Evolutionary conservation across 1,284 basidiomycete genomes (phyloP).

Genomic region (Phenoliferia sp.): DNA sequence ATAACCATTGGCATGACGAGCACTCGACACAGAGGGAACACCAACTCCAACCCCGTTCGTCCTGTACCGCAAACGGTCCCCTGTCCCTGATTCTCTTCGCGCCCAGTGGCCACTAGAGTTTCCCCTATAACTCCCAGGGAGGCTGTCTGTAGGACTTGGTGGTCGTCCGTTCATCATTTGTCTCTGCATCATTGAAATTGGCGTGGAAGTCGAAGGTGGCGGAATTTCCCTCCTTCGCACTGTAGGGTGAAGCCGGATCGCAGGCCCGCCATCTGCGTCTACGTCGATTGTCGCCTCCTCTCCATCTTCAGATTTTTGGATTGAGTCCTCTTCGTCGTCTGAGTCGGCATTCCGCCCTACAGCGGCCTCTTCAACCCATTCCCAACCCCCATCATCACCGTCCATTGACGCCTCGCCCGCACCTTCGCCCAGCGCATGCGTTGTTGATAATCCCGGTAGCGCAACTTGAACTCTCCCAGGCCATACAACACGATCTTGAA

Average conservation of each 20-base stretch:
- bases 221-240: background rate
- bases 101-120: background rate
- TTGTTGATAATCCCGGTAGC: constrained; percentile 14
- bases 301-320: background rate
- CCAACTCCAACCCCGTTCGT: background rate
- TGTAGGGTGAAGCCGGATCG: constrained; percentile 20
- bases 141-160: constrained; percentile 23
- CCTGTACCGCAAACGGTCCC: constrained; percentile 1
- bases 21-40: background rate
- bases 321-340: background rate
- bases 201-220: background rate
- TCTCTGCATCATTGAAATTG: background rate
- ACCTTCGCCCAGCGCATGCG: background rate
- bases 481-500: constrained; percentile 39
- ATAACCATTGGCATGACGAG: background rate
- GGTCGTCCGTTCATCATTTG: constrained; percentile 1
- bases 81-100: background rate
- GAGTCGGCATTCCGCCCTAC: constrained; percentile 6
- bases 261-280: constrained; percentile 16
- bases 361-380: background rate
- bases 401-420: background rate
- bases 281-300: constrained; percentile 16
- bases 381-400: background rate
- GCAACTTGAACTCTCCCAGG: constrained; percentile 26
- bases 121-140: constrained; percentile 16